phyloP scores from a whole-genome alignment of 202 grass and related monocot species.

The Bolboschoenoplectus hybrid region DNA sequence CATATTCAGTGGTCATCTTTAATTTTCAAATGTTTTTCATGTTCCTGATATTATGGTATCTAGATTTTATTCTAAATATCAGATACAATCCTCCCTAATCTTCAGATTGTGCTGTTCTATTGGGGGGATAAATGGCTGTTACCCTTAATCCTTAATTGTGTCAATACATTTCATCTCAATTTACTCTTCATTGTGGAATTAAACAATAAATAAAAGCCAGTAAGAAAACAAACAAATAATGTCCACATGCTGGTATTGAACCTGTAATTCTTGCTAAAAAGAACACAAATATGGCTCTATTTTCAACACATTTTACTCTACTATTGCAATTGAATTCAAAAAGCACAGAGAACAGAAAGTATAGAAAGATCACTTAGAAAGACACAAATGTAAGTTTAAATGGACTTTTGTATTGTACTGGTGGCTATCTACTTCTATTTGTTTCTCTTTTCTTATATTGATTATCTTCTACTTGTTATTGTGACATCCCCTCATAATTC shows the following conservation, averaged over 20 bases:
- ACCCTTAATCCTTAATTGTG: background rate
- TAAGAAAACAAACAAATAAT: background rate
- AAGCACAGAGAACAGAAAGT: background rate
- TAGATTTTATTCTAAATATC: background rate
- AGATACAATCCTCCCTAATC: background rate
- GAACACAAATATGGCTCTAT: background rate
- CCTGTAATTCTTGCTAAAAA: background rate
- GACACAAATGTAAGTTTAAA: slow-evolving; percentile 9
- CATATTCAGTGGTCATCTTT: background rate
- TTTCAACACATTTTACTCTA: background rate
- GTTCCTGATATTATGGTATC: no score
- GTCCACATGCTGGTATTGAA: background rate
- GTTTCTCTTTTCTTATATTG: slow-evolving; percentile 35
- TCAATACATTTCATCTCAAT: background rate
- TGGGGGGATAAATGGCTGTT: background rate
- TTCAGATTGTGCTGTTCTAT: background rate
- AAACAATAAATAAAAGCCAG: background rate
- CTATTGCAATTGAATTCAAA: slow-evolving; percentile 1
- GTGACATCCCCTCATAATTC: slow-evolving; percentile 20
- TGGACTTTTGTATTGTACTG: slow-evolving; percentile 9
- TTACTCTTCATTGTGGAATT: background rate
- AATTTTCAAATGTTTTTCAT: background rate
- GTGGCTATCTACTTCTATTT: slow-evolving; percentile 20
- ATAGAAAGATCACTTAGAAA: slow-evolving; percentile 2
- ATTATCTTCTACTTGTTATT: slow-evolving; percentile 22